phyloP scores from a whole-genome alignment of 176 grass and related monocot species.

The Aegilops speltoides region DNA sequence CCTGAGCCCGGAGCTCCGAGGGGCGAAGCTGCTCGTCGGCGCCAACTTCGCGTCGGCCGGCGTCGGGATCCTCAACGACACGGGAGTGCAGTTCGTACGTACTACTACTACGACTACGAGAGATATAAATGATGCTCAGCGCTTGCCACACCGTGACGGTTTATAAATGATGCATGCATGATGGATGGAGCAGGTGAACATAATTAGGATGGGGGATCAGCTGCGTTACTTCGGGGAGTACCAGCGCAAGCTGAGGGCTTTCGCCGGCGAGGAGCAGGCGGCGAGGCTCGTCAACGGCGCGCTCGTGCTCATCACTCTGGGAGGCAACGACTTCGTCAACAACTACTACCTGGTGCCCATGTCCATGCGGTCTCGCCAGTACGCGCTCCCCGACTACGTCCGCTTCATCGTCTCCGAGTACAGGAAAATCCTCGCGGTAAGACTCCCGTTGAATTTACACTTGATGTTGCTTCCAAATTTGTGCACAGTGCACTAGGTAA shows the following conservation, averaged over 20 bases:
- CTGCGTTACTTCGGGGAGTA: conserved; percentile 77
- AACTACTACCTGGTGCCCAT: conserved; percentile 97
- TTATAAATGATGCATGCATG: background rate
- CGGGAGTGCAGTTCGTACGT: conserved; percentile 78
- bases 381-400: conserved; percentile 79
- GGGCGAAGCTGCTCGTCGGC: conserved; percentile 80
- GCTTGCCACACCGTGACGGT: too few relatives aligned
- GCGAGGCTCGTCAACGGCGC: conserved; percentile 47
- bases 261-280: conserved; percentile 52
- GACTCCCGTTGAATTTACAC: background rate
- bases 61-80: conserved; percentile 92
- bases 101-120: background rate
- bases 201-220: conserved; percentile 79
- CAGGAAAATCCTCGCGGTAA: conserved; percentile 72
- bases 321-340: conserved; percentile 98
- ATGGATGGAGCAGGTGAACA: conserved; percentile 61
- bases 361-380: conserved; percentile 83
- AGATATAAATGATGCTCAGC: too few relatives aligned
- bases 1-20: conserved; percentile 73
- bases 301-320: conserved; percentile 83
- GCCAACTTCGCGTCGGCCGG: conserved; percentile 97
- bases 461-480: background rate
- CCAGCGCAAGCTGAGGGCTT: conserved; percentile 55
- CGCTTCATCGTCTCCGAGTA: conserved; percentile 79
- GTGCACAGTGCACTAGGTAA: background rate